These are phyloP conservation scores for Pueraria montana DNA, from an alignment of 306 rosid species.

Conservation along the genomic window DNA sequence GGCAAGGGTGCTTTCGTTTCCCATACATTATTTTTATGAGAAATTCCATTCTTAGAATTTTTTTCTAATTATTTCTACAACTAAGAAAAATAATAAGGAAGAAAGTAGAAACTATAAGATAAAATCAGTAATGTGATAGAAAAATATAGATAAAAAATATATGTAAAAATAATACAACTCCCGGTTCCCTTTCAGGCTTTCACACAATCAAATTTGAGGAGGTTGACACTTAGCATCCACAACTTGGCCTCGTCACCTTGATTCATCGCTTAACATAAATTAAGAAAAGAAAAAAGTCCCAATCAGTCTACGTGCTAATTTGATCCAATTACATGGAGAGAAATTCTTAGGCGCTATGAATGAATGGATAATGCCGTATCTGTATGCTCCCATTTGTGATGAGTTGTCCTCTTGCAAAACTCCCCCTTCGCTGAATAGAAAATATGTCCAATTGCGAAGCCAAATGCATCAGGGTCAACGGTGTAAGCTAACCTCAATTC, in stretches of 20 bases:
- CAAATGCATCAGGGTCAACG: too few species aligned
- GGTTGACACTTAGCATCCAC: conserved; percentile 18
- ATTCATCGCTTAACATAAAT: not conserved
- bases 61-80: not conserved
- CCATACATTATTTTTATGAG: not conserved
- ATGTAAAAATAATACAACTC: too few species aligned
- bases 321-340: not conserved
- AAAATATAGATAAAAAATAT: not conserved
- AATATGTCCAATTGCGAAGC: too few species aligned
- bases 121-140: not conserved
- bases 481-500: too few species aligned
- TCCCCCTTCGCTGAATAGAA: not conserved
- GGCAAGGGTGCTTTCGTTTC: not conserved
- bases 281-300: not conserved
- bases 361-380: too few species aligned
- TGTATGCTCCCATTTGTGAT: too few species aligned
- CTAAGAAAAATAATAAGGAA: not conserved
- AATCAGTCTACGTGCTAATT: not conserved
- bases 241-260: conserved; percentile 21
- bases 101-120: not conserved
- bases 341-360: not conserved
- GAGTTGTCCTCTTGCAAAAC: not conserved
- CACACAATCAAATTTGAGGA: not conserved
- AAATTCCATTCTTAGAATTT: not conserved
- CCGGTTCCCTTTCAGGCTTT: too few species aligned